Evolutionary conservation across 2,329 filamentous ascomycete species (phyloP), one percentile per base, ranked within the genome.

Genomic region (Zopfia rhizophila): DNA sequence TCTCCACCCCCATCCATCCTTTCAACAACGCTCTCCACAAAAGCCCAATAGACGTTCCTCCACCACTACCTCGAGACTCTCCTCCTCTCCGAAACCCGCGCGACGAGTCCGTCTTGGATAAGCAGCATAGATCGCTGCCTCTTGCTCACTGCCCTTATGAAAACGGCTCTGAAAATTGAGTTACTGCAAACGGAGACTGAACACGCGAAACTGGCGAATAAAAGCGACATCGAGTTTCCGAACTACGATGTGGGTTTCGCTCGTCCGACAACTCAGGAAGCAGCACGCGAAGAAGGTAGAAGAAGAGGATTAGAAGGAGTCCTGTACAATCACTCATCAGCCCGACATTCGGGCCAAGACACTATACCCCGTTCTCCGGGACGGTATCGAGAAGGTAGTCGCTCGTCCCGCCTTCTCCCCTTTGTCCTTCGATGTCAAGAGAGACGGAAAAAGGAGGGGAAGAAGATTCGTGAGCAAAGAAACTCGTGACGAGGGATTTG

Each of bases 341-440:
- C 24, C 52, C 55, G 10, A 52, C 50, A 4, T 58, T 58, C 23
- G 55, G 53, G 3, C 53, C 47, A 3, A 40, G 55, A 5, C 38
- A 37, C 18, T 44, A 42, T 13, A 19, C 32, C 18, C 21, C 48
- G 1, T 47, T 45, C 3, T 30, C 35, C 7, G 53, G 55, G 2
- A 59, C 53, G 5, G 30, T 51, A 14, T 21, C 37, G 7, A 42
- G 53, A 10, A 33, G 53, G 16, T 37, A 50, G 17, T 45, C 50
- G 10, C 35, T 39, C 13, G 16, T 38, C 7, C n/a, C 11, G 19
- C 33, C 3, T 12, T 22, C 38, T 18, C 14, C 18, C 7, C 17
- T 22, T 13, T 4, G 27, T n/a, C 6, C 29, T 11, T 16, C 12
- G n/a, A 19, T 11, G 11, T 21, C 10, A 18, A 13, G 14, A 21